phyloP scores from a whole-genome alignment of 805 yeast genomes.

The Candida germanica region DNA sequence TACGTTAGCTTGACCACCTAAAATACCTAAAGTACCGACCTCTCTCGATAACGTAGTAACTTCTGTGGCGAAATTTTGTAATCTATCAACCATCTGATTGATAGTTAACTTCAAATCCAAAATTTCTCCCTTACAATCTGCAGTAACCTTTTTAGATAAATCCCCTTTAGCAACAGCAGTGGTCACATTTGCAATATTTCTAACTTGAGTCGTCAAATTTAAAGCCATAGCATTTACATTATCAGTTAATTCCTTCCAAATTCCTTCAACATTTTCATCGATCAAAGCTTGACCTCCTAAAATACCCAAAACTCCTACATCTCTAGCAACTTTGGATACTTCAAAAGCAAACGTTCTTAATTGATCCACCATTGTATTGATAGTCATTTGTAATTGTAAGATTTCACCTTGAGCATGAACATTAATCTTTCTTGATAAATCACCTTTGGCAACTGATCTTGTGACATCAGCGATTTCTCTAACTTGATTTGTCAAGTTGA shows the following conservation, averaged over 20 bases:
- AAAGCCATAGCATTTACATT: constrained; percentile 89
- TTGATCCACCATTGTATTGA: constrained; percentile 87
- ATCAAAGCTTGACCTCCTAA: constrained; percentile 86
- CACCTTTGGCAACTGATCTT: constrained; percentile 85
- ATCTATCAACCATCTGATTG: constrained; percentile 51
- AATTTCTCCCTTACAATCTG: constrained; percentile 73
- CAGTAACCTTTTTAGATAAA: constrained; percentile 75
- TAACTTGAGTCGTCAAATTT: constrained; percentile 81
- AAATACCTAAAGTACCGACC: constrained; percentile 46
- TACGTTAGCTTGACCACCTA: constrained; percentile 52
- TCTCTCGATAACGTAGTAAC: constrained; percentile 46
- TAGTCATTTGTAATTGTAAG: constrained; percentile 78
- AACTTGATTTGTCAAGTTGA: constrained; percentile 65
- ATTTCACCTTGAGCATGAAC: constrained; percentile 93
- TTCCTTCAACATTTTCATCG: constrained; percentile 71
- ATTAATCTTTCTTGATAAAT: constrained; percentile 74
- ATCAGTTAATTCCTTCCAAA: constrained; percentile 84
- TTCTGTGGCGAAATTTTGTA: constrained; percentile 45
- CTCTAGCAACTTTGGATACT: constrained; percentile 82
- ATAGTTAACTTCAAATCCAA: constrained; percentile 46
- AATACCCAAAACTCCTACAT: constrained; percentile 86
- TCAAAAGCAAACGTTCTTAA: constrained; percentile 80
- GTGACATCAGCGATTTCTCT: constrained; percentile 89
- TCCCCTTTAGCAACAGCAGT: constrained; percentile 88
- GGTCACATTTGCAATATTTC: constrained; percentile 83